These are phyloP conservation scores for Lentinus polychrous DNA, from an alignment of 1,284 basidiomycete species.

Conservation along the genomic window DNA sequence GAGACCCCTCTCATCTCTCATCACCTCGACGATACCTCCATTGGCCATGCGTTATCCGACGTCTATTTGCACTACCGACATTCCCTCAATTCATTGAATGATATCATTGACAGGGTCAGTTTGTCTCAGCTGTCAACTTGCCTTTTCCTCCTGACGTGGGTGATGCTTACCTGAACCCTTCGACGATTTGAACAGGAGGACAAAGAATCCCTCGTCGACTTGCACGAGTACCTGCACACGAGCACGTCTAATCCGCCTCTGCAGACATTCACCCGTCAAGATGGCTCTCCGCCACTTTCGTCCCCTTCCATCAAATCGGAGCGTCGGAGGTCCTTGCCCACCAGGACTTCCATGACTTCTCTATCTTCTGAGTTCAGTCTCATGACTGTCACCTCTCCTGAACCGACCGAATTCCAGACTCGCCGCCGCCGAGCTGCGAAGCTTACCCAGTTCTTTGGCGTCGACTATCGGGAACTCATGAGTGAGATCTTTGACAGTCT, in stretches of 20 bases:
- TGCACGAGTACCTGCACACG: constrained; percentile 59
- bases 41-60: constrained; percentile 28
- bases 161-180: constrained; percentile 6
- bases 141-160: constrained; percentile 4
- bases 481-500: constrained; percentile 71
- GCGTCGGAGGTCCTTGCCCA: constrained; percentile 65
- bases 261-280: constrained; percentile 13
- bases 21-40: constrained; percentile 18
- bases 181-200: constrained; percentile 49
- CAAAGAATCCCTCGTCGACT: constrained; percentile 59
- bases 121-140: background rate
- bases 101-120: constrained; percentile 70
- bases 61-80: constrained; percentile 72
- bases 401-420: constrained; percentile 53
- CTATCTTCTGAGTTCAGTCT: constrained; percentile 41
- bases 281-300: constrained; percentile 9
- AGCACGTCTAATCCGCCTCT: constrained; percentile 14
- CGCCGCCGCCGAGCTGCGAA: constrained; percentile 71
- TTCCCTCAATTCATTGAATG: constrained; percentile 67
- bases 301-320: constrained; percentile 32
- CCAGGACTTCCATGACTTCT: constrained; percentile 53
- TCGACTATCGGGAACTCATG: constrained; percentile 70
- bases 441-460: constrained; percentile 77
- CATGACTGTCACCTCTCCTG: constrained; percentile 29
- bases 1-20: constrained; percentile 39